phyloP scores from a whole-genome alignment of 2,329 filamentous ascomycete genomes.

The Teratosphaeria epicoccoides region DNA sequence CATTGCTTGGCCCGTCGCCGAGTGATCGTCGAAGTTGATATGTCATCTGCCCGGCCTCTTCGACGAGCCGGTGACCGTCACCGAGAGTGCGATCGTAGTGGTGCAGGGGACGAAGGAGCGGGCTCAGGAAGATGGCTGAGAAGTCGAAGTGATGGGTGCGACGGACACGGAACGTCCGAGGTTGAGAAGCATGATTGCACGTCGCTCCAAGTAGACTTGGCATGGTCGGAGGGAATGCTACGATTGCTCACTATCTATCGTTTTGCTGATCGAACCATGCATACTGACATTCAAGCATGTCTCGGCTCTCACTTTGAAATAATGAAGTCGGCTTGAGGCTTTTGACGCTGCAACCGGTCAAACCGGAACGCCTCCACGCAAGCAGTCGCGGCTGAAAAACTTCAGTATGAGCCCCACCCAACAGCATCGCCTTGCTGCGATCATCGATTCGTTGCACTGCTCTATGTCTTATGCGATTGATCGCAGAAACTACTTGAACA shows the following conservation, averaged over 20 bases:
- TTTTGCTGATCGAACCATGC: too few species aligned
- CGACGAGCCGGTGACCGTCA: slow-evolving; percentile 50
- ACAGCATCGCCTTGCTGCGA: neutral
- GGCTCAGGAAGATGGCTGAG: slow-evolving; percentile 26
- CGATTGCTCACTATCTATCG: too few species aligned
- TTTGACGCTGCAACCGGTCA: neutral
- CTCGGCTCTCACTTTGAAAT: neutral
- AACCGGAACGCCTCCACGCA: neutral
- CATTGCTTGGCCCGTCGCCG: neutral
- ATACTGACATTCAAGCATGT: neutral
- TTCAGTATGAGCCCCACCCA: neutral
- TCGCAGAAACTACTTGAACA: neutral
- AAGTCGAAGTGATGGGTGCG: slow-evolving; percentile 1
- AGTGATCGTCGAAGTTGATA: neutral
- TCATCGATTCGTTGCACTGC: too few species aligned
- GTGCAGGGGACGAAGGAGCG: slow-evolving; percentile 34
- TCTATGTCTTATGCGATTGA: too few species aligned
- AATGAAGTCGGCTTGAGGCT: neutral
- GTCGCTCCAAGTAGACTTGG: too few species aligned
- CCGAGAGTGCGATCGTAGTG: slow-evolving; percentile 62
- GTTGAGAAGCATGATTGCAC: neutral
- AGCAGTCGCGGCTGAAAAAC: neutral
- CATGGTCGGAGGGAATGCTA: too few species aligned
- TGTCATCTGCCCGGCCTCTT: slow-evolving; percentile 25
- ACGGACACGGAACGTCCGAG: neutral